phyloP scores from a whole-genome alignment of 306 rosid species.

The Corylus americana region DNA sequence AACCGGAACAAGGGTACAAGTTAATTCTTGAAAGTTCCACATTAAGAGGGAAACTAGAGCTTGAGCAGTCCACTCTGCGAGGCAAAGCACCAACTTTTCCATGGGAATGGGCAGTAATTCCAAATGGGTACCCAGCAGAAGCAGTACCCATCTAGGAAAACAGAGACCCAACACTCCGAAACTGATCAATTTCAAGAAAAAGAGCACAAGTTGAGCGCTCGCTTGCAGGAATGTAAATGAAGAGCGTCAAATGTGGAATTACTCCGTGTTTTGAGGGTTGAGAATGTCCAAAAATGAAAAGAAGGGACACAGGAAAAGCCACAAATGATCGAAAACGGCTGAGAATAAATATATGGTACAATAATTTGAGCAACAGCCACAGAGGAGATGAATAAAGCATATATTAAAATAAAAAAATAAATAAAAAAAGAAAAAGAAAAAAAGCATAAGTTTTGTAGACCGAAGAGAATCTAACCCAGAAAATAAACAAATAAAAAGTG shows the following conservation, averaged over 20 bases:
- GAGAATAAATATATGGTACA: not conserved
- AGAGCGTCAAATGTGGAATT: not conserved
- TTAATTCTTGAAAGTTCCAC: conserved; percentile 44
- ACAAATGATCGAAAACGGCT: conserved; percentile 2
- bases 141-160: conserved; percentile 50
- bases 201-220: conserved; percentile 9
- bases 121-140: conserved; percentile 48
- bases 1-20: conserved; percentile 35
- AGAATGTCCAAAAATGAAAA: not conserved
- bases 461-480: not conserved
- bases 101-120: conserved; percentile 37
- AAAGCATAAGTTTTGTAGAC: not conserved
- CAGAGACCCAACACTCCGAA: conserved; percentile 16
- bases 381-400: not conserved
- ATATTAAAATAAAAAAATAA: too few species aligned
- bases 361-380: not conserved
- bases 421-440: too few species aligned
- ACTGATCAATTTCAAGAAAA: conserved; percentile 3
- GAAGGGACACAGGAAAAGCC: conserved; percentile 16
- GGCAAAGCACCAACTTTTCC: conserved; percentile 30
- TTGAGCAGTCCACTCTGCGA: conserved; percentile 32
- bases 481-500: not conserved
- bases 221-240: not conserved
- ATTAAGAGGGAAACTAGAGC: conserved; percentile 43
- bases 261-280: not conserved